Conservation (phyloP, 23 red algal species). For the Gracilaria gracilis region DNA sequence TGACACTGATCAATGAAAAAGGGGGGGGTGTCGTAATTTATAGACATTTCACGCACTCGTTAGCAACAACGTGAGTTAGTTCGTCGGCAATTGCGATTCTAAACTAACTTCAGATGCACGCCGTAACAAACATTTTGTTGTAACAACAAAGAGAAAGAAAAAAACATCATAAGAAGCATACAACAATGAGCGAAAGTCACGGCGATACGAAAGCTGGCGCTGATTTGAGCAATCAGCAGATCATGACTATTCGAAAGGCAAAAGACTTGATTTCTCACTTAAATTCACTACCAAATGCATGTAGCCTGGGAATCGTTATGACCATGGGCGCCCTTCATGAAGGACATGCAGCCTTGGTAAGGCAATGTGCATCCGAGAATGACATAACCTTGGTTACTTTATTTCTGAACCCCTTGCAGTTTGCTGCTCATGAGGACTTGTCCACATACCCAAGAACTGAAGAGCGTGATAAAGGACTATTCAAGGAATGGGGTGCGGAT, state of each 20-base stretch:
- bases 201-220: not conserved
- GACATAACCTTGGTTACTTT: conserved; percentile 78
- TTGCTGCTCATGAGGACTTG: conserved; percentile 86
- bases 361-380: conserved; percentile 41
- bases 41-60: too few relatives aligned
- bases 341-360: conserved; percentile 82
- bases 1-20: too few relatives aligned
- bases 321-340: conserved; percentile 97
- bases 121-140: too few relatives aligned
- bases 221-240: not conserved
- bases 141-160: too few relatives aligned
- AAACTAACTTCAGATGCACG: too few relatives aligned
- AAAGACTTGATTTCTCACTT: not conserved
- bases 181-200: too few relatives aligned
- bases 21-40: too few relatives aligned
- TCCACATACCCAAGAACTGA: conserved; percentile 77
- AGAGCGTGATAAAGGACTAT: conserved; percentile 55
- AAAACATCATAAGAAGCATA: too few relatives aligned
- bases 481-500: not conserved
- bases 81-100: too few relatives aligned
- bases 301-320: conserved; percentile 75
- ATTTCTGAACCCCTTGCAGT: conserved; percentile 91
- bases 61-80: too few relatives aligned
- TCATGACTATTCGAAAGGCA: not conserved
- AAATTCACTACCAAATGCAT: conserved; percentile 7